Conservation (phyloP, 495 filamentous ascomycete species). For the Usnea hakonensis region DNA sequence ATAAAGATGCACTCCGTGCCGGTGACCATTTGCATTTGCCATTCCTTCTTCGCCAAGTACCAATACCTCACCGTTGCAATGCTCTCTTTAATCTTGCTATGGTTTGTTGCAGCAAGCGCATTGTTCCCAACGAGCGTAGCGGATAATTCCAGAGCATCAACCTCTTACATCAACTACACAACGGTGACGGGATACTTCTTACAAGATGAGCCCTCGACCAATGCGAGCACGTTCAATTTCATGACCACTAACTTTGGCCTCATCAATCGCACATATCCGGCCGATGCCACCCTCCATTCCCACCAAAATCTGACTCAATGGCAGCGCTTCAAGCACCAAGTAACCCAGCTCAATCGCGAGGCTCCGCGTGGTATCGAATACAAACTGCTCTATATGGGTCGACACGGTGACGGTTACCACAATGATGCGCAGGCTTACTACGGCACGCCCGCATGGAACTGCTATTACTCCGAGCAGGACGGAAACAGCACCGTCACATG, state of each 20-base stretch:
- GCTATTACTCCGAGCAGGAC: conserved; percentile 63
- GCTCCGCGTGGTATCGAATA: conserved; percentile 46
- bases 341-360: conserved; percentile 46
- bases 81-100: not conserved
- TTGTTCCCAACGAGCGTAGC: not conserved
- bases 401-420: conserved; percentile 67
- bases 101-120: not conserved
- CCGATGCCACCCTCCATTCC: conserved; percentile 30
- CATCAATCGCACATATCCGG: conserved; percentile 49
- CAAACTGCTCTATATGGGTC: conserved; percentile 61
- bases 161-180: conserved; percentile 47
- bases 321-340: conserved; percentile 55
- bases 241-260: conserved; percentile 61
- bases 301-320: conserved; percentile 49
- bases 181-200: conserved; percentile 62
- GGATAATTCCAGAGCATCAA: not conserved
- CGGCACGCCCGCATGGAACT: conserved; percentile 63
- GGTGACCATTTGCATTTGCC: not conserved
- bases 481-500: conserved; percentile 61
- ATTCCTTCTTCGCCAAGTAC: not conserved
- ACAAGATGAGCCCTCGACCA: conserved; percentile 58
- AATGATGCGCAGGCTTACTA: conserved; percentile 58
- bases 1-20: not conserved
- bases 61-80: conserved; percentile 1
- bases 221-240: conserved; percentile 59